These are phyloP conservation scores for Spathaspora arborariae DNA, from an alignment of 805 yeast species.

Conservation along the genomic window DNA sequence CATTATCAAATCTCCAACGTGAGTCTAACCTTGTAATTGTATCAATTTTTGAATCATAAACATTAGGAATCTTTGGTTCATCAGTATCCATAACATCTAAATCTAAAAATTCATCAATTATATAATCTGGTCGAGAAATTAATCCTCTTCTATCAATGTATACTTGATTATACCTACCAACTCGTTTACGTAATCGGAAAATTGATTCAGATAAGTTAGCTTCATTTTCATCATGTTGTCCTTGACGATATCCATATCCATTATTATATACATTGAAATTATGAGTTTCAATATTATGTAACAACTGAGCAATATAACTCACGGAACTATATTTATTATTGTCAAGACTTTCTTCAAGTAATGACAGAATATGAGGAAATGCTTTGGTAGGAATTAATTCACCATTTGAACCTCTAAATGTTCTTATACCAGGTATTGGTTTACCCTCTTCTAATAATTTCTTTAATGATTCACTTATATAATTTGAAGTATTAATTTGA, in stretches of 20 bases:
- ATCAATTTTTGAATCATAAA: conserved; percentile 47
- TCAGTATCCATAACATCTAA: conserved; percentile 17
- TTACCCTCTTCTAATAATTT: conserved; percentile 44
- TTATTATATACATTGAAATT: conserved; percentile 37
- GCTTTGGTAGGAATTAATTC: conserved; percentile 45
- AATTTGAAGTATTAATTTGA: conserved; percentile 60
- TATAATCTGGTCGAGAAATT: conserved; percentile 16
- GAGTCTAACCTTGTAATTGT: conserved; percentile 47
- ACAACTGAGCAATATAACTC: conserved; percentile 36
- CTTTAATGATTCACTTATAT: conserved; percentile 38
- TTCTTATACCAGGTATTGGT: conserved; percentile 41
- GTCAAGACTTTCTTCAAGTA: conserved; percentile 26
- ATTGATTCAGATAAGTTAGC: conserved; percentile 45
- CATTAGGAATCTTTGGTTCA: conserved; percentile 26
- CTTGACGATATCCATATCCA: conserved; percentile 26
- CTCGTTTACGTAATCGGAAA: conserved; percentile 66
- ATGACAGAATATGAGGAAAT: conserved; percentile 45
- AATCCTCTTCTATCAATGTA: conserved; percentile 75
- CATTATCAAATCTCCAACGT: conserved; percentile 67
- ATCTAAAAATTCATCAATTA: conserved; percentile 14
- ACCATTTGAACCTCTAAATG: conserved; percentile 50
- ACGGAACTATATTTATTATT: conserved; percentile 18
- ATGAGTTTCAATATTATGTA: conserved; percentile 36
- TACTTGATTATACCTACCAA: conserved; percentile 64
- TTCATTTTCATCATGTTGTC: conserved; percentile 17